Evolutionary conservation across 2,329 filamentous ascomycete species (phyloP).

Genomic region (Fusarium succisae): DNA sequence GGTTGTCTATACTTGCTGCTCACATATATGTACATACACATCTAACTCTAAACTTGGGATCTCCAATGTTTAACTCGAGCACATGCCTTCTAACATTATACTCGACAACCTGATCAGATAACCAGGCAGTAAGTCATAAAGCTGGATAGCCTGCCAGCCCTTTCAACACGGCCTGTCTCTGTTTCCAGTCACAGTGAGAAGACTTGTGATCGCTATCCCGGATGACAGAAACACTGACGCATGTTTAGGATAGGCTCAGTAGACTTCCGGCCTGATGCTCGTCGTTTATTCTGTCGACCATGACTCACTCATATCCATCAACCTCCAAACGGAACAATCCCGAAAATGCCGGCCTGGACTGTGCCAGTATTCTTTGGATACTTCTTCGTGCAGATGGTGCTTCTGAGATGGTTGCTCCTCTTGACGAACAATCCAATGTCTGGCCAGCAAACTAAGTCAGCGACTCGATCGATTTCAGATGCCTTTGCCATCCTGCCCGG

Average conservation of each 20-base stretch:
- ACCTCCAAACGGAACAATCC: not conserved
- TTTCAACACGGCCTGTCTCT: not conserved
- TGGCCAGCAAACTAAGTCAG: not conserved
- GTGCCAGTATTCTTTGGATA: not conserved
- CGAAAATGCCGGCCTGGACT: not conserved
- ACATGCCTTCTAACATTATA: not conserved
- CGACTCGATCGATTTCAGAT: not conserved
- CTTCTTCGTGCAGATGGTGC: not conserved
- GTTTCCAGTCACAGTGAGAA: not conserved
- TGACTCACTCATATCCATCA: not conserved
- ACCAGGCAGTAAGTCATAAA: not conserved
- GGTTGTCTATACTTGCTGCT: not conserved
- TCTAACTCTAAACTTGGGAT: not conserved
- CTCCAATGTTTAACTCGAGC: rapidly evolving
- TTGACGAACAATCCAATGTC: not conserved
- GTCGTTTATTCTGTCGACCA: not conserved
- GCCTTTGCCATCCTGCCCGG: not conserved
- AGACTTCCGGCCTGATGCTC: not conserved
- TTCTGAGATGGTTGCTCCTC: not conserved
- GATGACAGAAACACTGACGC: not conserved
- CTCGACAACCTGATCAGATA: not conserved
- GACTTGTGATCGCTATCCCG: not conserved
- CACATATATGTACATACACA: not conserved
- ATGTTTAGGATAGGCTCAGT: not conserved
- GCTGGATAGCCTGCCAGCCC: not conserved